phyloP scores from a whole-genome alignment of 495 filamentous ascomycete genomes.

The Aspergillus taichungensis region DNA sequence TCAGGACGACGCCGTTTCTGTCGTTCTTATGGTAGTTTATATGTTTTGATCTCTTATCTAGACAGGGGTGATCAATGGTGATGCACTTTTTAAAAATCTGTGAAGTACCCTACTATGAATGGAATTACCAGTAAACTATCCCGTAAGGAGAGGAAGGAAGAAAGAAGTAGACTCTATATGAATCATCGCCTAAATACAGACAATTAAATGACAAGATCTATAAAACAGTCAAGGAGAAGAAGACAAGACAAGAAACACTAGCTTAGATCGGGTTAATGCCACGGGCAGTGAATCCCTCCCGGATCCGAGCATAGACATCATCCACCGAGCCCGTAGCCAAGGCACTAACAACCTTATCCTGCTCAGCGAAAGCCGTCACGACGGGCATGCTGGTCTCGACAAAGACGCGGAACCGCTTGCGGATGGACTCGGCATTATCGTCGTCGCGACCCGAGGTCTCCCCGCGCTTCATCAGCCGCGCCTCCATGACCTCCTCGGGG shows the following conservation, averaged over 20 bases:
- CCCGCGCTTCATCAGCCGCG: slow-evolving; percentile 73
- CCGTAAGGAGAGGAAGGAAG: too few species aligned
- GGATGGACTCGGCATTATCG: slow-evolving; percentile 91
- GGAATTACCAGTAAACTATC: too few species aligned
- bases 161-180: slow-evolving; percentile 16
- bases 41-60: slow-evolving; percentile 1
- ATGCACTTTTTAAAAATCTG: neutral
- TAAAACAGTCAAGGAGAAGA: neutral
- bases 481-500: slow-evolving; percentile 78
- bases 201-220: too few species aligned
- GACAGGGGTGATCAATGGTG: neutral
- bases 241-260: neutral
- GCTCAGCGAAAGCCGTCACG: slow-evolving; percentile 69
- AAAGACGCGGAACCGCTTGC: slow-evolving; percentile 90
- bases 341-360: slow-evolving; percentile 72
- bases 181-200: slow-evolving; percentile 12
- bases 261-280: slow-evolving; percentile 28
- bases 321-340: slow-evolving; percentile 58
- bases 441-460: slow-evolving; percentile 86
- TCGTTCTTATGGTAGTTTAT: neutral
- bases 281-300: slow-evolving; percentile 40
- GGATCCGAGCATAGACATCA: slow-evolving; percentile 65
- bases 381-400: slow-evolving; percentile 96
- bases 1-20: neutral
- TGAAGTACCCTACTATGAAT: too few species aligned